phyloP scores from a whole-genome alignment of 495 filamentous ascomycete species.

The Podospora bellae-mahoneyi region DNA sequence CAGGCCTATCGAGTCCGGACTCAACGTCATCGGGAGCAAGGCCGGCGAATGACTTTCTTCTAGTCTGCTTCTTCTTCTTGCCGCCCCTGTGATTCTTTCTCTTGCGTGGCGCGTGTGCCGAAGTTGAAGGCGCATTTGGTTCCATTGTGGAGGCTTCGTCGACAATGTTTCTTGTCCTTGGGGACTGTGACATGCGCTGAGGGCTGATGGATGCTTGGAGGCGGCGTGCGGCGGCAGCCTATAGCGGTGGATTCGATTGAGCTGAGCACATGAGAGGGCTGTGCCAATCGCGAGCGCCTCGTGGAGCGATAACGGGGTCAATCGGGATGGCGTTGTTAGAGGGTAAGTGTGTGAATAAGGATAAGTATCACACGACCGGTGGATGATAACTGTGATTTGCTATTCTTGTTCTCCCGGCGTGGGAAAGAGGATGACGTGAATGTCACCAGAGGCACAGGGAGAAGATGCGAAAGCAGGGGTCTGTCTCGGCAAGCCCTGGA shows the following conservation, averaged over 20 bases:
- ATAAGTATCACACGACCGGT: not conserved
- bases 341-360: not conserved
- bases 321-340: not conserved
- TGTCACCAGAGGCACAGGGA: not conserved
- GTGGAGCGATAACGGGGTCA: not conserved
- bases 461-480: constrained; percentile 10
- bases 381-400: not conserved
- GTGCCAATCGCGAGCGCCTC: constrained; percentile 1
- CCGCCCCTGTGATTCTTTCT: constrained; percentile 46
- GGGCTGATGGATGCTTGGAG: not conserved
- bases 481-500: not conserved
- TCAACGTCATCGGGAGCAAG: constrained; percentile 43
- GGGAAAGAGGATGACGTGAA: not conserved
- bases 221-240: not conserved
- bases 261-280: not conserved
- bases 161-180: not conserved
- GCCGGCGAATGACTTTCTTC: constrained; percentile 62
- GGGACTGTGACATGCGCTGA: not conserved
- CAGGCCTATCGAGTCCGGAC: constrained; percentile 35
- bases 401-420: not conserved
- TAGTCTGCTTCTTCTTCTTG: constrained; percentile 56
- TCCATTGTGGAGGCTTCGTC: not conserved
- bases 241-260: not conserved
- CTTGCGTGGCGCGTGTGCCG: constrained; percentile 21
- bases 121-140: constrained; percentile 10